phyloP scores from a whole-genome alignment of 2,329 filamentous ascomycete genomes.

The Karstenula rhodostoma region DNA sequence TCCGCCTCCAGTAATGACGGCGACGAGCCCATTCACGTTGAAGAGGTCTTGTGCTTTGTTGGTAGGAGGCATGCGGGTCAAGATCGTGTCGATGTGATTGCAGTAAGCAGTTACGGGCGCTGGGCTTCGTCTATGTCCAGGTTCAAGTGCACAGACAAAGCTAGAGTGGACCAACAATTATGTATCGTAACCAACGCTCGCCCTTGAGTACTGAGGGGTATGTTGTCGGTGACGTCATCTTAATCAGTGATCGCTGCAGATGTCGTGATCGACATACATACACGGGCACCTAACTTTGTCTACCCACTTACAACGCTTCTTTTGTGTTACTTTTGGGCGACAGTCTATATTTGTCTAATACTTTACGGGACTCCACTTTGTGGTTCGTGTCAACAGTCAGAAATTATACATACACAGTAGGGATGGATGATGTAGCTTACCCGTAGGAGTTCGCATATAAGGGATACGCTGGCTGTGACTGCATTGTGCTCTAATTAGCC shows the following conservation, averaged over 20 bases:
- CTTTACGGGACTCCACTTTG: too few species aligned
- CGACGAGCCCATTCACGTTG: slow-evolving; percentile 10
- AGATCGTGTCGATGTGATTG: neutral
- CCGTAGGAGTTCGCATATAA: too few species aligned
- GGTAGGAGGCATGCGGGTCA: neutral
- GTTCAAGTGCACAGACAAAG: neutral
- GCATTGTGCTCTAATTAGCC: too few species aligned
- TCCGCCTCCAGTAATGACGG: slow-evolving; percentile 18
- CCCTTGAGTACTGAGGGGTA: neutral
- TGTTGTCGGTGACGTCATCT: neutral
- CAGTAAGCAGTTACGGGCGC: neutral
- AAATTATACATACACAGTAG: too few species aligned
- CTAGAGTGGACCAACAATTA: neutral
- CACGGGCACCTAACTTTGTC: too few species aligned
- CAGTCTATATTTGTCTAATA: too few species aligned
- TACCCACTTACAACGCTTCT: too few species aligned
- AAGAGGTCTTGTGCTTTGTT: slow-evolving; percentile 13
- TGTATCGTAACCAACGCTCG: neutral
- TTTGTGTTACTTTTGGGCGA: too few species aligned
- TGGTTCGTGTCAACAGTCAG: too few species aligned
- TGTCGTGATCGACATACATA: neutral
- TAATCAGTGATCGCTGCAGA: neutral
- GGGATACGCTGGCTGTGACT: too few species aligned
- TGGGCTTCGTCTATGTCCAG: neutral
- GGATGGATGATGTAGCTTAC: too few species aligned